phyloP scores from a whole-genome alignment of 345 rosid species.

The Angophora floribunda region DNA sequence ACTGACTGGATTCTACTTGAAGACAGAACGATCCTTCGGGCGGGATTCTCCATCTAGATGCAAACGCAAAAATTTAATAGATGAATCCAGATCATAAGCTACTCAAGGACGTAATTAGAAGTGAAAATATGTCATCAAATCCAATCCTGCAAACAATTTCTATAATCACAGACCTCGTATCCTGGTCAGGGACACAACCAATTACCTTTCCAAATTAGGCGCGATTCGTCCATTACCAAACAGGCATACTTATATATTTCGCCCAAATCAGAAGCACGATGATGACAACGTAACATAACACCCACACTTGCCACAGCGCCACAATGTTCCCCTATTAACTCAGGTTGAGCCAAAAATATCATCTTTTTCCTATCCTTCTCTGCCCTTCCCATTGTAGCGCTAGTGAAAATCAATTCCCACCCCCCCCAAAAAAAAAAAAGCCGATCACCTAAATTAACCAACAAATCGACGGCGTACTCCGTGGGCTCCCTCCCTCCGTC shows the following conservation, averaged over 20 bases:
- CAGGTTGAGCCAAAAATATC: not conserved
- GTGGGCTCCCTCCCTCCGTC: not conserved
- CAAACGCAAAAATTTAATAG: not conserved
- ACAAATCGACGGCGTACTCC: not conserved
- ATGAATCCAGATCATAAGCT: not conserved
- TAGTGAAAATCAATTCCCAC: not conserved
- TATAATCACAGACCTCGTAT: not conserved
- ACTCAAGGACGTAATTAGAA: not conserved
- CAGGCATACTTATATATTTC: not conserved
- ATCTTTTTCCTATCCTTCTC: not conserved
- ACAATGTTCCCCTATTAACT: not conserved
- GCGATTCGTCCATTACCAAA: not conserved
- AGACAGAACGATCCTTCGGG: not conserved
- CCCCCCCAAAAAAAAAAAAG: not conserved
- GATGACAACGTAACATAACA: not conserved
- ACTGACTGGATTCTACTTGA: not conserved
- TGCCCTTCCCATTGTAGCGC: not conserved
- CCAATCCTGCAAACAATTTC: not conserved
- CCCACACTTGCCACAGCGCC: not conserved
- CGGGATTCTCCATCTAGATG: not conserved
- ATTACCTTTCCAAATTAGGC: not conserved
- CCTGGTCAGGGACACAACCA: not conserved
- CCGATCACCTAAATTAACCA: not conserved
- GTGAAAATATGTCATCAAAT: not conserved
- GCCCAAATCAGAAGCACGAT: not conserved